phyloP scores from a whole-genome alignment of 1,284 basidiomycete genomes.

The Cerioporus squamosus region DNA sequence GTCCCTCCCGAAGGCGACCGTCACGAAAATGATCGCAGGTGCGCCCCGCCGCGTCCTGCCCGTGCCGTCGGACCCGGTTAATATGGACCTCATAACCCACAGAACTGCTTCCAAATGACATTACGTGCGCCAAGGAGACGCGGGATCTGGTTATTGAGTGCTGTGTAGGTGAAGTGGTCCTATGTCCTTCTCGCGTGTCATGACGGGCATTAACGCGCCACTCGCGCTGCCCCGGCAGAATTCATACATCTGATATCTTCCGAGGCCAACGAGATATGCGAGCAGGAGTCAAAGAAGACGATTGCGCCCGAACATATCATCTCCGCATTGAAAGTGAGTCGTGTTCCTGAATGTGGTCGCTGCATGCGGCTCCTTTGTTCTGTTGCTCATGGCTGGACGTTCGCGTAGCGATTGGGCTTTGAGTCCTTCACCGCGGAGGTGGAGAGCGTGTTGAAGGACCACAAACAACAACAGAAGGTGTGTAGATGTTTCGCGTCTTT shows the following conservation, averaged over 20 bases:
- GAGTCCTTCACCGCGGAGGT: slow-evolving; percentile 88
- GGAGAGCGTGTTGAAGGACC: slow-evolving; percentile 90
- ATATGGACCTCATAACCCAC: slow-evolving; percentile 9
- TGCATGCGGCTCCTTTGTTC: neutral
- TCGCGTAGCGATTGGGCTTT: slow-evolving; percentile 81
- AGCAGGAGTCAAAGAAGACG: slow-evolving; percentile 98
- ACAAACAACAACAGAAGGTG: slow-evolving; percentile 95
- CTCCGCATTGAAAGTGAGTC: slow-evolving; percentile 80
- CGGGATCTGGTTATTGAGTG: slow-evolving; percentile 97
- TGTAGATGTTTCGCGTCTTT: slow-evolving; percentile 27
- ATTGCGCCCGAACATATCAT: slow-evolving; percentile 99
- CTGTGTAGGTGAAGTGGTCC: slow-evolving; percentile 83
- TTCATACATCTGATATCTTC: slow-evolving; percentile 98
- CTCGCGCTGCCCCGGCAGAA: slow-evolving; percentile 57
- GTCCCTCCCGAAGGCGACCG: slow-evolving; percentile 95
- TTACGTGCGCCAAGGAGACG: slow-evolving; percentile 95
- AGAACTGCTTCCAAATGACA: slow-evolving; percentile 91
- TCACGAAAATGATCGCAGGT: slow-evolving; percentile 95
- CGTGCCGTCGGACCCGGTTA: neutral
- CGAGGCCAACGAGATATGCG: slow-evolving; percentile 98
- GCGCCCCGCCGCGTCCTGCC: slow-evolving; percentile 11
- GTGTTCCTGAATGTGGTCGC: neutral
- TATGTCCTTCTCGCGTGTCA: slow-evolving; percentile 8
- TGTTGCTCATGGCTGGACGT: slow-evolving; percentile 11
- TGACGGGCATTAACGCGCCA: slow-evolving; percentile 6